Conservation (phyloP, 2,329 filamentous ascomycete species). For the Diaporthe vexans region DNA sequence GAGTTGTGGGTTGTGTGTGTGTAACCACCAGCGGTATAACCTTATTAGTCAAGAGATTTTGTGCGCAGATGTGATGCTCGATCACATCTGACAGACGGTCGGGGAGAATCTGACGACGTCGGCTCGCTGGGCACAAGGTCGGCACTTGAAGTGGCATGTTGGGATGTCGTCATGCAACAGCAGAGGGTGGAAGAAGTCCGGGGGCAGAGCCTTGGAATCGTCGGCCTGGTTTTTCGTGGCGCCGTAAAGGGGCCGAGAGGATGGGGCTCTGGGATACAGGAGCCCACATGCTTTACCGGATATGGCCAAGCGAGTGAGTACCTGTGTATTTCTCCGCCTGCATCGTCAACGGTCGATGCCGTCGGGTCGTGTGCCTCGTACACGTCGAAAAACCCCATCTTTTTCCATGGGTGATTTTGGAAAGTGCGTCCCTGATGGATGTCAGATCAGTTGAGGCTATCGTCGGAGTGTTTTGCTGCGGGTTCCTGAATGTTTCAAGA, state of each 20-base stretch:
- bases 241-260: conserved; percentile 31
- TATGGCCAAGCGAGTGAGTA: conserved; percentile 32
- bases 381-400: not conserved
- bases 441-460: not conserved
- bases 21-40: too few species aligned
- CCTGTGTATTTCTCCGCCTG: conserved; percentile 23
- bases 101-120: conserved; percentile 3
- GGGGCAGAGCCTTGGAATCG: conserved; percentile 27
- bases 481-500: conserved; percentile 5
- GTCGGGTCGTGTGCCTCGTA: not conserved
- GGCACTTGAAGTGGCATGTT: conserved; percentile 29
- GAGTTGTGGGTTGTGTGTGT: not conserved
- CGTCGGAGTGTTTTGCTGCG: not conserved
- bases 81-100: conserved; percentile 25
- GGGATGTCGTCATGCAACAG: conserved; percentile 32
- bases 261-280: conserved; percentile 22
- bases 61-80: conserved; percentile 11
- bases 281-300: conserved; percentile 24
- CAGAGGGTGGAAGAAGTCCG: conserved; percentile 33
- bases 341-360: not conserved
- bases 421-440: not conserved
- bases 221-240: conserved; percentile 29
- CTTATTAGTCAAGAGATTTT: not conserved
- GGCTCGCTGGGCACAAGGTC: not conserved
- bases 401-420: not conserved